Percentiles rank a stretch among this genome's conserved stretches.
Conservation (phyloP, 257 asterid genomes). For the Voacanga thouarsii region DNA sequence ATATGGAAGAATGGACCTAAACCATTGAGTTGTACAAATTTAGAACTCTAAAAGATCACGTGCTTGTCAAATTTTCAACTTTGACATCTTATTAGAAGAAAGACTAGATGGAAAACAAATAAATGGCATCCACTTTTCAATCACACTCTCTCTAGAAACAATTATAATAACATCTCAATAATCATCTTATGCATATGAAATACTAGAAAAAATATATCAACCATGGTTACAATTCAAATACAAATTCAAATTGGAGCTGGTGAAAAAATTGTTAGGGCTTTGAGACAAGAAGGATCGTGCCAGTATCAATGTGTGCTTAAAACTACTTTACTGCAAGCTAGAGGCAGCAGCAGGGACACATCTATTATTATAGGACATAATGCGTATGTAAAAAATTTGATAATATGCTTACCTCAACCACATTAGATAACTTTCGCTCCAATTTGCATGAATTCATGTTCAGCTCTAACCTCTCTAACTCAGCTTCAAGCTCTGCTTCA, state of each 20-base stretch:
- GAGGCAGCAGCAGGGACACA: background rate
- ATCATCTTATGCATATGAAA: background rate
- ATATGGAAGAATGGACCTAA: background rate
- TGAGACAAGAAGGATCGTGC: background rate
- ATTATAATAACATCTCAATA: background rate
- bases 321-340: background rate
- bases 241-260: background rate
- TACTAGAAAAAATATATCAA: too few species aligned
- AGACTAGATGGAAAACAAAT: background rate
- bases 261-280: background rate
- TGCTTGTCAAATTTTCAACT: background rate
- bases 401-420: constrained; percentile 48
- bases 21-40: background rate
- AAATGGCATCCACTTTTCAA: background rate
- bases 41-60: background rate
- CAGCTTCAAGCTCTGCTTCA: constrained; percentile 98
- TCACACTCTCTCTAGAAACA: background rate
- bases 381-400: background rate
- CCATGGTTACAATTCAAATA: background rate
- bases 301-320: background rate
- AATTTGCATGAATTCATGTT: constrained; percentile 51
- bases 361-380: background rate
- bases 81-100: background rate
- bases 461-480: constrained; percentile 74
- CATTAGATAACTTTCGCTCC: constrained; percentile 40